These are phyloP conservation scores for Suillus tomentosus DNA, from an alignment of 768 basidiomycete species.

Conservation along the genomic window DNA sequence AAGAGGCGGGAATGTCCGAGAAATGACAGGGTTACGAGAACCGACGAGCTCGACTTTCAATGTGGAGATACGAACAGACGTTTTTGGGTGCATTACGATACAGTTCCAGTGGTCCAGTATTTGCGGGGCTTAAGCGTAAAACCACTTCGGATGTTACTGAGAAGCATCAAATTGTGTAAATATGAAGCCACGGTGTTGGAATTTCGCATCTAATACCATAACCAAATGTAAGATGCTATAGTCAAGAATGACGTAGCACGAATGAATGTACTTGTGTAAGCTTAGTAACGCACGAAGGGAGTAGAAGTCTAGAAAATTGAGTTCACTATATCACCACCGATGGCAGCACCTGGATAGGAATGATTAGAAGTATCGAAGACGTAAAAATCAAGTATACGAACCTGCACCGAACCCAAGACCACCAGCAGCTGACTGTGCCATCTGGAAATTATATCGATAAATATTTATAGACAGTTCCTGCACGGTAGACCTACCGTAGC, in stretches of 20 bases:
- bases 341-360: conserved; percentile 40
- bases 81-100: background rate
- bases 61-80: conserved; percentile 19
- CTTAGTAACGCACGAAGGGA: background rate
- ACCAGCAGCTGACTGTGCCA: conserved; percentile 37
- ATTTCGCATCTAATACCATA: background rate
- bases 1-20: conserved; percentile 22
- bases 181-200: background rate
- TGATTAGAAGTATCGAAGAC: conserved; percentile 2
- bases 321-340: conserved; percentile 47
- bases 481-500: conserved; percentile 31
- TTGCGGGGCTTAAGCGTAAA: background rate
- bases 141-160: background rate
- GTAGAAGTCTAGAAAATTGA: conserved; percentile 43
- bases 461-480: background rate
- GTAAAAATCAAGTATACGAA: conserved; percentile 18
- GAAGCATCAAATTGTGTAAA: background rate
- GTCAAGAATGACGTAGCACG: background rate
- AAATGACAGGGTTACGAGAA: conserved; percentile 22
- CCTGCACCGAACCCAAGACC: conserved; percentile 53
- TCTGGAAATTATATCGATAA: conserved; percentile 18
- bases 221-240: no score
- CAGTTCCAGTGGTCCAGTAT: background rate
- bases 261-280: background rate
- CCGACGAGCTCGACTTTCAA: conserved; percentile 21